phyloP scores from a whole-genome alignment of 2,329 filamentous ascomycete genomes.

The Thelonectria rubi region DNA sequence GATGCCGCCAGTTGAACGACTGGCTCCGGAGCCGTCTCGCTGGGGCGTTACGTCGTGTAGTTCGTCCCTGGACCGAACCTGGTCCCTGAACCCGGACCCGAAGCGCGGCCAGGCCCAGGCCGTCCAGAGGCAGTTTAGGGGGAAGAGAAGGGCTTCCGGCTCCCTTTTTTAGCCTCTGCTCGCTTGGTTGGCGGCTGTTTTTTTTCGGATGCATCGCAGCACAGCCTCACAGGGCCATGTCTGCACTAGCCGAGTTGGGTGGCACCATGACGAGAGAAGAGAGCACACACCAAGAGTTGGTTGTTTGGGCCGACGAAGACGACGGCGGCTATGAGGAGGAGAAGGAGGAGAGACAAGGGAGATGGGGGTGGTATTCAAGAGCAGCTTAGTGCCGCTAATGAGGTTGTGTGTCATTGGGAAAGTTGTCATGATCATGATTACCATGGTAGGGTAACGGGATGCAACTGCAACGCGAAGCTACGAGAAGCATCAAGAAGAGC shows the following conservation, averaged over 20 bases:
- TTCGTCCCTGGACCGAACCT: conserved; percentile 18
- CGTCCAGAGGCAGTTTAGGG: background rate
- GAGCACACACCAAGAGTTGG: conserved; percentile 17
- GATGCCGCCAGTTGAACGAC: conserved; percentile 16
- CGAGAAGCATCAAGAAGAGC: background rate
- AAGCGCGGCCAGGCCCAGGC: background rate
- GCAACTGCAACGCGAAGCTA: background rate
- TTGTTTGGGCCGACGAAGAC: background rate
- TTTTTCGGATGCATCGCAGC: conserved; percentile 26
- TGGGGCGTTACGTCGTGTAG: conserved; percentile 9
- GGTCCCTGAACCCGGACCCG: conserved; percentile 22
- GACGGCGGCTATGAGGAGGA: background rate
- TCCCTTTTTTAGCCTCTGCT: conserved; percentile 25
- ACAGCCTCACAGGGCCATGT: conserved; percentile 25
- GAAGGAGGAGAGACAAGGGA: background rate
- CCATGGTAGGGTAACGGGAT: background rate
- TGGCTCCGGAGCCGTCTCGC: conserved; percentile 4
- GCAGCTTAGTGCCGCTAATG: background rate
- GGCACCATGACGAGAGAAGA: conserved; percentile 16
- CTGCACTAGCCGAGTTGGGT: conserved; percentile 20
- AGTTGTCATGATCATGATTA: conserved; percentile 3
- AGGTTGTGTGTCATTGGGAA: conserved; percentile 2
- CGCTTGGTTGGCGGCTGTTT: conserved; percentile 12
- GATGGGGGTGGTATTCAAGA: background rate
- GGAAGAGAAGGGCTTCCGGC: background rate